phyloP scores from a whole-genome alignment of 495 filamentous ascomycete species.

The Aspergillus egyptiacus region DNA sequence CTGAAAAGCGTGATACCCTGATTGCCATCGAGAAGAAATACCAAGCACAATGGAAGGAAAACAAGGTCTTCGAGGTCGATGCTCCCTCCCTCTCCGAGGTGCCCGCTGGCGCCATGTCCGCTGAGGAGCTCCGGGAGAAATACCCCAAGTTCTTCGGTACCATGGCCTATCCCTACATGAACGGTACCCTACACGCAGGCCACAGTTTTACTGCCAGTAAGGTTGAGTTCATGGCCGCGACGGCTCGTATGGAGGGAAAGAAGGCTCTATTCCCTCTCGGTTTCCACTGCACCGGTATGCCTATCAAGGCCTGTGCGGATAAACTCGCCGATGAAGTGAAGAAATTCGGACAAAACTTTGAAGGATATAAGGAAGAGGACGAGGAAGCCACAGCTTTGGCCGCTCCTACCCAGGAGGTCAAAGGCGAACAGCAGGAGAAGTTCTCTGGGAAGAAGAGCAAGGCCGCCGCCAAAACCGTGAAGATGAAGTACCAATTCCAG shows the following conservation, averaged over 20 bases:
- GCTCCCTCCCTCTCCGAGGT: conserved; percentile 72
- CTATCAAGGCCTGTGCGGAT: conserved; percentile 95
- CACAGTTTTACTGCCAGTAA: conserved; percentile 88
- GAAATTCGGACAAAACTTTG: conserved; percentile 84
- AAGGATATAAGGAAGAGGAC: conserved; percentile 59
- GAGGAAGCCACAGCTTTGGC: conserved; percentile 41
- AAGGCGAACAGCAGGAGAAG: conserved; percentile 81
- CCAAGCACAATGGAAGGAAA: conserved; percentile 76
- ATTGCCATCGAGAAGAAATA: conserved; percentile 89
- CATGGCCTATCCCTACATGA: conserved; percentile 96
- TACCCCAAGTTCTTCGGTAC: conserved; percentile 89
- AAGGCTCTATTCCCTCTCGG: conserved; percentile 81
- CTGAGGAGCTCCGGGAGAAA: conserved; percentile 68
- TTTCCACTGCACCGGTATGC: conserved; percentile 96
- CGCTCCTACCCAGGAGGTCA: conserved; percentile 54
- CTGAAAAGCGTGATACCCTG: conserved; percentile 87
- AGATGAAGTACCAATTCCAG: conserved; percentile 85
- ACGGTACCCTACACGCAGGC: conserved; percentile 86
- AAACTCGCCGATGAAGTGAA: conserved; percentile 85
- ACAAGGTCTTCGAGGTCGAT: conserved; percentile 74
- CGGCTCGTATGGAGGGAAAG: conserved; percentile 84
- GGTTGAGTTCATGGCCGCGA: conserved; percentile 82
- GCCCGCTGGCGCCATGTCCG: conserved; percentile 61
- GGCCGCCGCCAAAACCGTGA: conserved; percentile 81
- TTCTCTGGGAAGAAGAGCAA: conserved; percentile 94